phyloP scores from a whole-genome alignment of 2,329 filamentous ascomycete genomes.

The Aschersonia sp. region DNA sequence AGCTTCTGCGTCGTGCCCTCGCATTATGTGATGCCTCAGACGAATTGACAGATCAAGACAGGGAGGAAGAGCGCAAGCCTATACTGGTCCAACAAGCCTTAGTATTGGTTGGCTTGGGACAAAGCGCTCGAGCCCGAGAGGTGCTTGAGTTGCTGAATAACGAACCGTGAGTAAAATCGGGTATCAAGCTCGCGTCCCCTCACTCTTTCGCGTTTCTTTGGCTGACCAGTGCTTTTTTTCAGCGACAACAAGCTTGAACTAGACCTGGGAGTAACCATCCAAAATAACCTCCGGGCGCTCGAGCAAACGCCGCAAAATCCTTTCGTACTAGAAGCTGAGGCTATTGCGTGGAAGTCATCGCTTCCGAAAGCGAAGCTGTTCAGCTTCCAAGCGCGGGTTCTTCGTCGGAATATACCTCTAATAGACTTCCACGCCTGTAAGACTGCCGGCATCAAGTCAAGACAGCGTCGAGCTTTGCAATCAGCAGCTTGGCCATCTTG shows the following conservation, averaged over 20 bases:
- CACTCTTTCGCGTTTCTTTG: not conserved
- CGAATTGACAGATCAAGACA: constrained; percentile 60
- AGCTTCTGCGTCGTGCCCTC: constrained; percentile 54
- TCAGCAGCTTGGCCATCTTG: constrained; percentile 13
- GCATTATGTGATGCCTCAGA: constrained; percentile 60
- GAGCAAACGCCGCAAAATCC: constrained; percentile 40
- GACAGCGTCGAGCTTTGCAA: constrained; percentile 27
- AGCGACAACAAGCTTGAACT: constrained; percentile 45
- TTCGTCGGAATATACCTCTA: constrained; percentile 46
- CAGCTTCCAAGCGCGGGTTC: constrained; percentile 45
- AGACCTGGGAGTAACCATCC: constrained; percentile 50
- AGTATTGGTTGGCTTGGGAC: constrained; percentile 52
- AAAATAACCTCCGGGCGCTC: constrained; percentile 43
- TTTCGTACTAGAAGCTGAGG: constrained; percentile 49
- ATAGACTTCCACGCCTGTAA: constrained; percentile 55
- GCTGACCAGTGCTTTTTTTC: constrained; percentile 11
- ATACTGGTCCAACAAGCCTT: constrained; percentile 67
- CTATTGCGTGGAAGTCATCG: constrained; percentile 37
- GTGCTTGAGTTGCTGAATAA: constrained; percentile 48
- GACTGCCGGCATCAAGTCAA: constrained; percentile 41
- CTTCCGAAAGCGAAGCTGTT: constrained; percentile 52
- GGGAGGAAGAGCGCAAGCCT: constrained; percentile 57
- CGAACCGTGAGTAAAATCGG: constrained; percentile 36
- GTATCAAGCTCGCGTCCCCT: constrained; percentile 2
- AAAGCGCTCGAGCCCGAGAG: constrained; percentile 47